phyloP scores from a whole-genome alignment of 2,329 filamentous ascomycete species.

The Pseudopithomyces maydicus region DNA sequence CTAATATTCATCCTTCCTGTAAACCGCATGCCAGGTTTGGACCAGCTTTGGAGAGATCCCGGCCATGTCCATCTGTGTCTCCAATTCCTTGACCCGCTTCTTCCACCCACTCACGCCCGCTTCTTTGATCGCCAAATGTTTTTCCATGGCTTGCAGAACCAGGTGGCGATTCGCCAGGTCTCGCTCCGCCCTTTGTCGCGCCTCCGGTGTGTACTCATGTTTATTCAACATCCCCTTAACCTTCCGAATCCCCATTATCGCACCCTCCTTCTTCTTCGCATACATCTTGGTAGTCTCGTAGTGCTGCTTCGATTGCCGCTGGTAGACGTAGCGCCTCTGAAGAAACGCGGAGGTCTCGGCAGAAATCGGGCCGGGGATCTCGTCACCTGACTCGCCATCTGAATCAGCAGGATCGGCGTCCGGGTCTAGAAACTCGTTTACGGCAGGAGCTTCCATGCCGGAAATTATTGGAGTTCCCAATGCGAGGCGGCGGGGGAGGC shows the following conservation, averaged over 20 bases:
- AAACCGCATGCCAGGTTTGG: background rate
- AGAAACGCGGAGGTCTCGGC: background rate
- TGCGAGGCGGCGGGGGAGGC: background rate
- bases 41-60: background rate
- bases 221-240: slow-evolving; percentile 6
- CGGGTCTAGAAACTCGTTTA: slow-evolving; percentile 8
- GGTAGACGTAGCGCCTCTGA: background rate
- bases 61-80: background rate
- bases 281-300: background rate
- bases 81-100: background rate
- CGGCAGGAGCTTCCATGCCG: background rate
- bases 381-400: slow-evolving; percentile 12
- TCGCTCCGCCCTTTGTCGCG: background rate
- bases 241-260: slow-evolving; percentile 2
- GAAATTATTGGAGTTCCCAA: background rate
- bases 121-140: background rate
- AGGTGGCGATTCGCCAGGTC: background rate
- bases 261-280: background rate
- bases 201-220: background rate
- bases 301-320: background rate
- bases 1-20: background rate
- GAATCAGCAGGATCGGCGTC: background rate
- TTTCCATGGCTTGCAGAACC: background rate
- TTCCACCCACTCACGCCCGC: background rate
- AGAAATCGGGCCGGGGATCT: slow-evolving; percentile 7